A percentile compares a stretch with the other conserved stretches of the same genome.
Evolutionary conservation across 2,329 filamentous ascomycete genomes (phyloP).

Genomic region (Fusarium sp.): DNA sequence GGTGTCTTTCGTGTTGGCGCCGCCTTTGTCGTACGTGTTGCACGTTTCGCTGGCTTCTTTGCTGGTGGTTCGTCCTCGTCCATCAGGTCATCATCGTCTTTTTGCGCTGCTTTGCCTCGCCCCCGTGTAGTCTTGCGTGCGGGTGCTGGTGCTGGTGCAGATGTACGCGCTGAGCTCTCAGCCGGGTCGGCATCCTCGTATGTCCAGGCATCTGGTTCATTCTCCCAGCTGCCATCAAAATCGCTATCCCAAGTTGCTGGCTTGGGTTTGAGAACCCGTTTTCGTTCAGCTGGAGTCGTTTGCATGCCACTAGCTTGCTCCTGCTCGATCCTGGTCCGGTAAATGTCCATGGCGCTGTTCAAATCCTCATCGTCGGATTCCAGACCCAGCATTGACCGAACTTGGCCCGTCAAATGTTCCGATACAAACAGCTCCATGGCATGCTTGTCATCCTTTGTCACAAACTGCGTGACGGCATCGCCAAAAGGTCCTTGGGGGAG

Average conservation of each 20-base stretch:
- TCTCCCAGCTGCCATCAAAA: conserved; percentile 87
- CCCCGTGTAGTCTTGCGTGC: conserved; percentile 22
- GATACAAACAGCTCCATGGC: conserved; percentile 88
- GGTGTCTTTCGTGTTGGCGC: conserved; percentile 64
- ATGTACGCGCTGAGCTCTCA: conserved; percentile 3
- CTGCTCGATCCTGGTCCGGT: conserved; percentile 79
- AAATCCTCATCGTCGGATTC: conserved; percentile 78
- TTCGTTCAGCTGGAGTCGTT: conserved; percentile 57
- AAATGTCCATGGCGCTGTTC: conserved; percentile 80
- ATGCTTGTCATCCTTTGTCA: conserved; percentile 95
- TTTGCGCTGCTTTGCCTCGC: conserved; percentile 42
- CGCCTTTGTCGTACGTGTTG: conserved; percentile 57
- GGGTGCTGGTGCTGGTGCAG: conserved; percentile 21
- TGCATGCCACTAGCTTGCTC: conserved; percentile 76
- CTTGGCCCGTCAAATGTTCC: conserved; percentile 79
- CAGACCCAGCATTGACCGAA: conserved; percentile 78
- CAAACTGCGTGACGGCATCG: conserved; percentile 92
- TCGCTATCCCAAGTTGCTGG: conserved; percentile 92
- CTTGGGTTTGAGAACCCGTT: conserved; percentile 75
- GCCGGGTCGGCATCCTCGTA: conserved; percentile 51
- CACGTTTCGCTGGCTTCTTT: conserved; percentile 52
- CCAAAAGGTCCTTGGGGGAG: conserved; percentile 93
- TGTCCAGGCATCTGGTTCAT: conserved; percentile 75
- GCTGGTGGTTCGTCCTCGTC: conserved; percentile 64
- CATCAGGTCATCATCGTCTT: conserved; percentile 50